Base-by-base conservation (phyloP, 2,329 filamentous ascomycete genomes). In the Colletotrichum graminicola region DNA sequence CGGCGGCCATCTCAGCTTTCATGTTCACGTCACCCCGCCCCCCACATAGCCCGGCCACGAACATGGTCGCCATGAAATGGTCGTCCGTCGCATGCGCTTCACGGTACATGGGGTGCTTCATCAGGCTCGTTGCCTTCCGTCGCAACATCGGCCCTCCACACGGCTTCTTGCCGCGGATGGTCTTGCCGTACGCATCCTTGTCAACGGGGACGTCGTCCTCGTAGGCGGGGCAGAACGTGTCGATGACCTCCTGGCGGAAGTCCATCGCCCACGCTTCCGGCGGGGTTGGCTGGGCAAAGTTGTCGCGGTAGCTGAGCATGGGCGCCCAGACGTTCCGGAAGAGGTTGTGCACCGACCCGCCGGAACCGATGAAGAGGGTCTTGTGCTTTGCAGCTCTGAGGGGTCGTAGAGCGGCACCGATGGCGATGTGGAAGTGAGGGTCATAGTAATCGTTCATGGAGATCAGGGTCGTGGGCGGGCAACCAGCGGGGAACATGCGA, bases 81-180 rank as follows among this genome's bases (percentile, higher is more conserved):
- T 93, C 91, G 76, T 93, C 91, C 0, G 91, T 92, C 0, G 84
- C 90, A 79, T 93, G 91, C 0, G 91, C 91, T 75, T 92, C 90
- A 21, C 90, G 80, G 75, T 87, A 93, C 57, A 84, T 82, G 0
- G 90, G 90, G 75, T 92, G 88, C 81, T 92, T 92, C 90, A 92
- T 92, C 75, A 92, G 76, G 39, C 89, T 83, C 2, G 88, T 89
- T 65, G 91, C 83, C 0, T 84, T 86, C 2, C 87, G 82, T 3
- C 89, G 79, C 60, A 92, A 76, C 34, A 79, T 77, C 7, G 89
- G 89, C 0, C 90, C 90, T 1, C 83, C 81, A 34, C 75, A 74
- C 6, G 75, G 73, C 64, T 62, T 72, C 47, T 64, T 72, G 52
- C 69, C 69, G 23, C 65, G 69, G 23, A 72, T 63, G 36, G 60